A percentile compares a stretch with the other conserved stretches of the same genome.
Evolutionary conservation across 768 basidiomycete species (phyloP).

Genomic region (Rhodosporidiobolus sp.): DNA sequence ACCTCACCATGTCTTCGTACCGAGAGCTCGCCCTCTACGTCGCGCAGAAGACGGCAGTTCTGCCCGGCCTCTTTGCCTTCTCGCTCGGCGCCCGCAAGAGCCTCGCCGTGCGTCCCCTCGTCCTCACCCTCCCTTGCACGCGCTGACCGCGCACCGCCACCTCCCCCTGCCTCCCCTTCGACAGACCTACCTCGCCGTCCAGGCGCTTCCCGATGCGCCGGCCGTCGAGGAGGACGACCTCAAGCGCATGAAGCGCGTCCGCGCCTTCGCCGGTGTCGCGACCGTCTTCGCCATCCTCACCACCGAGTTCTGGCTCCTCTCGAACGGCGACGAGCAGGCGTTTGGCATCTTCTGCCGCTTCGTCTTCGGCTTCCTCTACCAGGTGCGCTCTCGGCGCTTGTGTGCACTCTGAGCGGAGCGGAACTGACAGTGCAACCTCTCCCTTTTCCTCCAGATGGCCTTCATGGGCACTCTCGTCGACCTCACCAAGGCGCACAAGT

Average conservation of each 20-base stretch:
- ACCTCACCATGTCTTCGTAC: not conserved
- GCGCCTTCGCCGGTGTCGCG: not conserved
- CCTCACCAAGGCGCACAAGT: conserved; percentile 8
- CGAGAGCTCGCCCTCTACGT: conserved; percentile 1
- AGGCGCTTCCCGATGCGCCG: conserved; percentile 3
- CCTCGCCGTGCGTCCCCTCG: conserved; percentile 14
- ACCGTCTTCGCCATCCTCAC: not conserved
- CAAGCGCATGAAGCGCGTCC: not conserved
- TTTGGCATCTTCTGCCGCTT: conserved; percentile 23
- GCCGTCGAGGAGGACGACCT: conserved; percentile 5
- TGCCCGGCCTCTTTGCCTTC: conserved; percentile 12
- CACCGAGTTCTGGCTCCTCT: conserved; percentile 13
- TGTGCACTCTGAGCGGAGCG: too few relatives aligned
- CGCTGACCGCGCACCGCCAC: not conserved
- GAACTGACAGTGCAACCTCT: too few relatives aligned
- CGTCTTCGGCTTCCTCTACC: conserved; percentile 16
- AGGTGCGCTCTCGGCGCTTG: not conserved
- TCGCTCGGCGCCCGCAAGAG: conserved; percentile 1
- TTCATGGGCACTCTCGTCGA: conserved; percentile 10
- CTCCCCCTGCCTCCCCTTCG: not conserved
- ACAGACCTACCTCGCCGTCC: conserved; percentile 17
- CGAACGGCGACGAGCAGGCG: not conserved
- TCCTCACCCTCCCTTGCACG: not conserved
- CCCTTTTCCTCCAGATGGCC: not conserved
- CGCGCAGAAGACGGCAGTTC: not conserved